Evolutionary conservation across 2,329 filamentous ascomycete species (phyloP), one percentile per base, ranked within the genome.

Genomic region (Diaporthe ilicicola): DNA sequence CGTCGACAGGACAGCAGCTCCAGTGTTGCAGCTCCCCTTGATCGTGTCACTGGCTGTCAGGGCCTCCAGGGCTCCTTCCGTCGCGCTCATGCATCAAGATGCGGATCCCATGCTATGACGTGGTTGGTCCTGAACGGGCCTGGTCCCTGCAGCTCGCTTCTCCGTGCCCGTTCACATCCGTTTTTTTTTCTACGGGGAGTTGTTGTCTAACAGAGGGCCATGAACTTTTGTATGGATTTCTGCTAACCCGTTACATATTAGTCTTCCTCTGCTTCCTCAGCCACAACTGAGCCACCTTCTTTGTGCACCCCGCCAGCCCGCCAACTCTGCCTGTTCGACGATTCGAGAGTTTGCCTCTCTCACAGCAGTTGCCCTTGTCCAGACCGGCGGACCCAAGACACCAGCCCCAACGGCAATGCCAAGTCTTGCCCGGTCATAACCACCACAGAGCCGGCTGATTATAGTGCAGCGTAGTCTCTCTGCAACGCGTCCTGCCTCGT

Each of bases 401-500:
- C 27, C 9, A 34, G 32, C 4, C 12, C 39, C 9, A n/a, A 24
- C 5, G 37, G 24, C 27, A 37, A 54, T 34, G 46, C 62, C 62
- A 53, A 53, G 62, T 10, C 22, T 32, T 29, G 10, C n/a, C 19
- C 27, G 9, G 48, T 19, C 46, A 42, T 29, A 39, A 39, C 19
- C 39, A 29, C 7, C n/a, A 48, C 10, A 61, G 22, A 17, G 22
- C 27, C 50, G 37, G 22, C 46, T 54, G 24, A 19, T 13, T 34
- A 34, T 9, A 34, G n/a, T 34, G 32, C 9, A 34, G 9, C n/a
- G n/a, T 62, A 62, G 56, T 19, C 39, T 59, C 8, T 27, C 51
- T 56, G 37, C 69, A 50, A 70, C 69, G 69, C 69, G 65, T 67
- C 69, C 42, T 4, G 61, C 69, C 61, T 70, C 69, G 61, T 70